Evolutionary conservation across 305 asterid genomes (phyloP).

Genomic region (Plantago coronopus): DNA sequence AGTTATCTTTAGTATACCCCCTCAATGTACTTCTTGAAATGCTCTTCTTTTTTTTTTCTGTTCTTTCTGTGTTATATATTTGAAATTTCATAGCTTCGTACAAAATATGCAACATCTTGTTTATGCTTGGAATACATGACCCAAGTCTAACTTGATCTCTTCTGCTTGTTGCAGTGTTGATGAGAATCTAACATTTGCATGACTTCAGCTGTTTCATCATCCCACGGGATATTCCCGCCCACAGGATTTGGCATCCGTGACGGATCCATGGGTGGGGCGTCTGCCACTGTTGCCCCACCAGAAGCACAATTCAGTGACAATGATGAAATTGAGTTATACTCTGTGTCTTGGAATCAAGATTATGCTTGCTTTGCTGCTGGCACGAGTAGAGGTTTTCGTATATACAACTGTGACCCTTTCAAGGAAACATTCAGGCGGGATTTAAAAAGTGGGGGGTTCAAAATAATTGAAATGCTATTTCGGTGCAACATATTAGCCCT

Average conservation of each 20-base stretch:
- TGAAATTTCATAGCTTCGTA: conserved; percentile 5
- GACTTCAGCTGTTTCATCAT: conserved; percentile 58
- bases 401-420: conserved; percentile 78
- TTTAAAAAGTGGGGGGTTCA: conserved; percentile 80
- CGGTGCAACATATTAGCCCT: conserved; percentile 88
- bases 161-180: conserved; percentile 37
- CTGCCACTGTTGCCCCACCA: conserved; percentile 42
- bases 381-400: conserved; percentile 75
- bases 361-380: conserved; percentile 93
- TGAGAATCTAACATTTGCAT: conserved; percentile 44
- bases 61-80: not conserved
- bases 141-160: conserved; percentile 24
- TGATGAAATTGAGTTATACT: conserved; percentile 63
- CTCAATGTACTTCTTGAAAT: not conserved
- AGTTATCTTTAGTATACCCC: not conserved
- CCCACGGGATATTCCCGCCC: conserved; percentile 42
- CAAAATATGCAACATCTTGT: conserved; percentile 13
- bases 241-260: conserved; percentile 46
- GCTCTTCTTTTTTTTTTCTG: too few relatives aligned
- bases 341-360: conserved; percentile 93
- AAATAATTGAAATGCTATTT: conserved; percentile 87
- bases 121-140: conserved; percentile 7
- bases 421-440: conserved; percentile 93
- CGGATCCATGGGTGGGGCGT: conserved; percentile 35
- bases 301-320: conserved; percentile 44